A percentile compares a stretch with the other conserved stretches of the same genome.
phyloP scores from a whole-genome alignment of 768 basidiomycete species.

The Lactarius hatsudake region DNA sequence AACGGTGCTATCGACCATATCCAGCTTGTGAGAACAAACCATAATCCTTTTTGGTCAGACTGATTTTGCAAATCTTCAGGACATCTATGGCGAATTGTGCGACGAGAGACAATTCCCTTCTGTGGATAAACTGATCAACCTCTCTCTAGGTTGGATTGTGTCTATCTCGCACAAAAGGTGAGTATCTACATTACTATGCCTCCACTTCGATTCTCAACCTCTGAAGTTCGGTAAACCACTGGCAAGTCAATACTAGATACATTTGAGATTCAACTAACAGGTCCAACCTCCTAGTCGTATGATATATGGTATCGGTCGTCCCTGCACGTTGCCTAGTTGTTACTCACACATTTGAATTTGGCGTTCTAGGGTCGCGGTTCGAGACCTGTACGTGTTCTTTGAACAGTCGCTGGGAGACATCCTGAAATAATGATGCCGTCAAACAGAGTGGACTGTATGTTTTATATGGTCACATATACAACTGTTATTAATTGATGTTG shows the following conservation, averaged over 20 bases:
- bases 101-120: slow-evolving; percentile 25
- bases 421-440: slow-evolving; percentile 31
- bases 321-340: background rate
- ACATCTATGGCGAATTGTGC: slow-evolving; percentile 94
- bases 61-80: slow-evolving; percentile 44
- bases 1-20: slow-evolving; percentile 95
- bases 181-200: slow-evolving; percentile 12
- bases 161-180: slow-evolving; percentile 93
- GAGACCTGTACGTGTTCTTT: slow-evolving; percentile 59
- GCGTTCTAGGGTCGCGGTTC: slow-evolving; percentile 34
- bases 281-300: slow-evolving; percentile 42
- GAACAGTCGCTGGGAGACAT: background rate
- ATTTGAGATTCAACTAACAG: background rate
- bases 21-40: slow-evolving; percentile 57
- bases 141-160: slow-evolving; percentile 78
- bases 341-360: background rate
- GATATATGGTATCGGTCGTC: slow-evolving; percentile 48
- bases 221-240: slow-evolving; percentile 71
- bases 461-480: background rate
- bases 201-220: slow-evolving; percentile 1
- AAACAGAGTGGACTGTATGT: slow-evolving; percentile 53
- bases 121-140: background rate
- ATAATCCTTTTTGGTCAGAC: slow-evolving; percentile 6
- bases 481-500: background rate
- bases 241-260: slow-evolving; percentile 40